These are phyloP conservation scores for Pyrrhoderma noxium DNA, from an alignment of 1,284 basidiomycete genomes.

Conservation along the genomic window DNA sequence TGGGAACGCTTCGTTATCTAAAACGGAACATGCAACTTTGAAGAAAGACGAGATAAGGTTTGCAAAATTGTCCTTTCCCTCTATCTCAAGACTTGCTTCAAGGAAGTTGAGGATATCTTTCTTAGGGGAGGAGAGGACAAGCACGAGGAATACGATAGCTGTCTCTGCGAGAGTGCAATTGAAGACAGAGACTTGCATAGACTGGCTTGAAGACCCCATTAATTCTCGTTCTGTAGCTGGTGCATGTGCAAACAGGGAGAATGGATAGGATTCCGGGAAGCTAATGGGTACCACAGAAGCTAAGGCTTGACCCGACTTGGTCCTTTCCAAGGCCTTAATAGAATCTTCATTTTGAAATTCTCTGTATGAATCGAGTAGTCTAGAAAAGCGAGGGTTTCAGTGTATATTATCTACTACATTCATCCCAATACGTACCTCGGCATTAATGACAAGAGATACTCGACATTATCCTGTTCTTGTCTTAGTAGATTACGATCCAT, in stretches of 20 bases:
- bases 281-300: constrained; percentile 69
- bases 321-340: constrained; percentile 62
- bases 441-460: constrained; percentile 79
- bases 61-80: constrained; percentile 75
- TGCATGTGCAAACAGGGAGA: constrained; percentile 70
- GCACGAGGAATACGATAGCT: constrained; percentile 77
- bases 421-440: constrained; percentile 53
- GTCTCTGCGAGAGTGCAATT: constrained; percentile 82
- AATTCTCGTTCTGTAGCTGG: constrained; percentile 45
- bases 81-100: constrained; percentile 75
- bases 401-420: constrained; percentile 1
- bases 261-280: constrained; percentile 92
- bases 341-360: constrained; percentile 72
- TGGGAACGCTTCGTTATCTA: constrained; percentile 87
- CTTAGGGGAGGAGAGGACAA: constrained; percentile 74
- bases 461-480: constrained; percentile 92
- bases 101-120: constrained; percentile 78
- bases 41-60: constrained; percentile 73
- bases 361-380: constrained; percentile 79
- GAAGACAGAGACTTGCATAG: constrained; percentile 48
- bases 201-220: constrained; percentile 30
- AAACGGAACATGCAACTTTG: constrained; percentile 74
- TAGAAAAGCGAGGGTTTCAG: constrained; percentile 28
- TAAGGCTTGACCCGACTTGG: constrained; percentile 52
- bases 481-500: constrained; percentile 54